Percentiles rank a stretch among this genome's conserved stretches.
These are phyloP conservation scores for Malus orientalis DNA, from an alignment of 306 rosid species.

Conservation along the genomic window DNA sequence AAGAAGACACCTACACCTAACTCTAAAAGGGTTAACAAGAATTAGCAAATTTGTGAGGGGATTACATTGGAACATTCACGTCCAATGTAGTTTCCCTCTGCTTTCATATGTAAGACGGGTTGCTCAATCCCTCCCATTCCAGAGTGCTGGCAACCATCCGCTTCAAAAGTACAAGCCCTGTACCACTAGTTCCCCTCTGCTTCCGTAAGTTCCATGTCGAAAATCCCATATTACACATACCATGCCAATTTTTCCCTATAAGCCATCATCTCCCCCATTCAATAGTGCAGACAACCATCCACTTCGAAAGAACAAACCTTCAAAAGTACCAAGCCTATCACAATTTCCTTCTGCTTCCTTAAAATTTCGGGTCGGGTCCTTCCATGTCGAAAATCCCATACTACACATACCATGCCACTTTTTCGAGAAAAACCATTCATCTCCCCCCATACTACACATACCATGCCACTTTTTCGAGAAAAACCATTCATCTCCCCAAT, in stretches of 20 bases:
- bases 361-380: constrained; percentile 11
- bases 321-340: background rate
- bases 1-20: background rate
- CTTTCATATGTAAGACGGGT: constrained; percentile 14
- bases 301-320: background rate
- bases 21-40: background rate
- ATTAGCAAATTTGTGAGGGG: background rate
- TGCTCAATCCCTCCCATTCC: constrained; percentile 26
- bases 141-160: constrained; percentile 11
- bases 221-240: background rate
- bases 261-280: background rate
- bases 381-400: background rate
- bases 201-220: constrained; percentile 13
- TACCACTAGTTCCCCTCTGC: constrained; percentile 9
- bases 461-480: background rate
- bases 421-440: background rate
- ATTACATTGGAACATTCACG: constrained; percentile 10
- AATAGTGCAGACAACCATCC: constrained; percentile 10
- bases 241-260: background rate
- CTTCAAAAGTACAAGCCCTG: background rate
- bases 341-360: constrained; percentile 20
- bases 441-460: background rate
- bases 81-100: constrained; percentile 21
- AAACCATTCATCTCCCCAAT: background rate
- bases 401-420: background rate